Evolutionary conservation across 2,329 filamentous ascomycete genomes (phyloP), one percentile per base, ranked within the genome.

Genomic region (Tolypocladium inflatum): DNA sequence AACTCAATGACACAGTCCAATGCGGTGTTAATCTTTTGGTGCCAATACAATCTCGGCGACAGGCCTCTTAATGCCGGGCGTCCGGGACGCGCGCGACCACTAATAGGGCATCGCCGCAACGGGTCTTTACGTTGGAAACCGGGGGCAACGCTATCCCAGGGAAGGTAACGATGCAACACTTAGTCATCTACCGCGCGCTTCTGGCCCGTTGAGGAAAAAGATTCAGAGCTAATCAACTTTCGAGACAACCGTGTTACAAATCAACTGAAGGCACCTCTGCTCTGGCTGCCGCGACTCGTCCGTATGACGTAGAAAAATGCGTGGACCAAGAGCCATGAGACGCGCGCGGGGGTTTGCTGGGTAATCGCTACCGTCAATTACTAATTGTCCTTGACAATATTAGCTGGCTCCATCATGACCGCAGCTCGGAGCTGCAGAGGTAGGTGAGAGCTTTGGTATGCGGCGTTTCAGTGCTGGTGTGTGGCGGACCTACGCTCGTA

Each of bases 111-210:
- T 30, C 2, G 19, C 7, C 23, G 23, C 23, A 8, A 19, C 11
- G 7, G 7, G 26, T 17, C 23, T 11, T 3, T 2, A 13, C 11
- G 35, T 35, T 11, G 35, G 35, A 35, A 35, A 35, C 35, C 35
- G 9, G 35, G 10, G 35, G 35, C 35, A 35, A 35, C 35, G 35
- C 35, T 35, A 35, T 35, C 35, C 35, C 8, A 35, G 35, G 35
- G 9, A 35, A 11, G 35, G 35, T 23, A 5, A 13, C 4, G 38
- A 7, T 7, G 19, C 3, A 26, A 19, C 11, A 15, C 23, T 59
- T 58, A 59, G 58, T 57, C 56, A 60, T 50, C 43, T 58, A 43
- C 58, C 58, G 58, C 56, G 60, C 56, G 55, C 48, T 23, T 30
- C 30, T 33, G 30, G 7, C 30, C n/a, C n/a, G n/a, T n/a, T n/a